Conservation (phyloP, 768 basidiomycete species). For the Glaciozyma antarctica region DNA sequence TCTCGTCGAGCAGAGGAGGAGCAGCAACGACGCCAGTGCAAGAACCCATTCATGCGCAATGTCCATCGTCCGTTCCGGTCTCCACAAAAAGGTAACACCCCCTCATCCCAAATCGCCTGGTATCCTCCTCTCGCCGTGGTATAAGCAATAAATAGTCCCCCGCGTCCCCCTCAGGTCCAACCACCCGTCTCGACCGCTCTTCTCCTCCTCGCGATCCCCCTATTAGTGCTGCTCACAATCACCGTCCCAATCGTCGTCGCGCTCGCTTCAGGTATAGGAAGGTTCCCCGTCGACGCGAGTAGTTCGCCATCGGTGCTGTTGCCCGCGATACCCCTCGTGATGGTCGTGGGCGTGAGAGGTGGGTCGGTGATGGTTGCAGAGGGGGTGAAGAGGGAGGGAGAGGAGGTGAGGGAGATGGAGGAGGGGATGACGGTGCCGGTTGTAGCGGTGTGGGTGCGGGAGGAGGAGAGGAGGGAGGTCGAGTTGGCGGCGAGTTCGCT, state of each 20-base stretch:
- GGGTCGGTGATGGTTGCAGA: conserved; percentile 1
- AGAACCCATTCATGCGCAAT: too few relatives aligned
- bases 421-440: conserved; percentile 23
- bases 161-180: too few relatives aligned
- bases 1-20: too few relatives aligned
- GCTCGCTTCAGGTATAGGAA: conserved; percentile 14
- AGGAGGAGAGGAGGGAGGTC: background rate
- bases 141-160: too few relatives aligned
- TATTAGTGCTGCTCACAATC: too few relatives aligned
- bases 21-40: too few relatives aligned
- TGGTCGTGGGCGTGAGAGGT: background rate
- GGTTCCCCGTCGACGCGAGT: conserved; percentile 21
- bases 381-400: background rate
- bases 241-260: conserved; percentile 14
- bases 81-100: too few relatives aligned
- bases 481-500: background rate
- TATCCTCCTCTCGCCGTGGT: too few relatives aligned
- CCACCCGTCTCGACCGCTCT: too few relatives aligned
- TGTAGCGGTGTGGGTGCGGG: background rate
- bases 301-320: background rate
- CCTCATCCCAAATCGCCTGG: too few relatives aligned
- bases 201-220: too few relatives aligned
- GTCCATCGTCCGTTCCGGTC: too few relatives aligned
- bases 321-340: background rate
- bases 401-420: conserved; percentile 13